phyloP scores from a whole-genome alignment of 2,329 filamentous ascomycete species.

The Alternaria sp. region DNA sequence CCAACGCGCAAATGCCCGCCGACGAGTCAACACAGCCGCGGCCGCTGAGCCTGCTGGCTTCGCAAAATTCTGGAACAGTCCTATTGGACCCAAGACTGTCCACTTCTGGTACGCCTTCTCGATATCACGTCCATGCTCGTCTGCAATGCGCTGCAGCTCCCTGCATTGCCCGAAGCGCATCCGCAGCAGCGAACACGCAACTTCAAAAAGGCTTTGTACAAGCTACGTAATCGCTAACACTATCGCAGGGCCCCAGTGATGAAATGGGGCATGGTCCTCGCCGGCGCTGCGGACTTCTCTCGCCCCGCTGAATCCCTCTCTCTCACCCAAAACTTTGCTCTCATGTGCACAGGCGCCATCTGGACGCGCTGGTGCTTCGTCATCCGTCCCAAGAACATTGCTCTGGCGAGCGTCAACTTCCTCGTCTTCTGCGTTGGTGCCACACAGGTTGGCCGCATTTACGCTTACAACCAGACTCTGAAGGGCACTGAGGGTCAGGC shows the following conservation, averaged over 20 bases:
- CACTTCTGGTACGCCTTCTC: slow-evolving; percentile 82
- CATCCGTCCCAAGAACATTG: slow-evolving; percentile 91
- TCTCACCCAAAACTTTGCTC: slow-evolving; percentile 86
- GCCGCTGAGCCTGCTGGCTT: slow-evolving; percentile 62
- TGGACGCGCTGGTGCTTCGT: slow-evolving; percentile 99
- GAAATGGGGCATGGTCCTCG: slow-evolving; percentile 92
- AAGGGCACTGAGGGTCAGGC: slow-evolving; percentile 59
- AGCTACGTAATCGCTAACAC: slow-evolving; percentile 10
- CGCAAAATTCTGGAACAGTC: slow-evolving; percentile 70
- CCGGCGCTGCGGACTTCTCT: slow-evolving; percentile 88
- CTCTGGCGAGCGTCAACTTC: slow-evolving; percentile 97
- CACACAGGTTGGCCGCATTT: slow-evolving; percentile 81
- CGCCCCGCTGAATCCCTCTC: slow-evolving; percentile 93
- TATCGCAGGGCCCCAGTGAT: slow-evolving; percentile 83
- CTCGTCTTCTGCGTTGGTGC: slow-evolving; percentile 90
- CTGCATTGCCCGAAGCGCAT: slow-evolving; percentile 18
- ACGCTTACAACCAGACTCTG: slow-evolving; percentile 68
- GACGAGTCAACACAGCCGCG: slow-evolving; percentile 74
- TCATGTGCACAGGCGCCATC: slow-evolving; percentile 91
- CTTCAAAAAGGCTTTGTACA: background rate
- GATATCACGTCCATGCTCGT: background rate
- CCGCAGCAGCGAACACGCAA: background rate
- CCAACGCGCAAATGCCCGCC: slow-evolving; percentile 65
- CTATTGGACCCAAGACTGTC: slow-evolving; percentile 74
- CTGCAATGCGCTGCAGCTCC: slow-evolving; percentile 4